These are phyloP conservation scores for Paraphysoderma sedebokerense DNA, from an alignment of 371 early-diverging fungal species.

Conservation along the genomic window DNA sequence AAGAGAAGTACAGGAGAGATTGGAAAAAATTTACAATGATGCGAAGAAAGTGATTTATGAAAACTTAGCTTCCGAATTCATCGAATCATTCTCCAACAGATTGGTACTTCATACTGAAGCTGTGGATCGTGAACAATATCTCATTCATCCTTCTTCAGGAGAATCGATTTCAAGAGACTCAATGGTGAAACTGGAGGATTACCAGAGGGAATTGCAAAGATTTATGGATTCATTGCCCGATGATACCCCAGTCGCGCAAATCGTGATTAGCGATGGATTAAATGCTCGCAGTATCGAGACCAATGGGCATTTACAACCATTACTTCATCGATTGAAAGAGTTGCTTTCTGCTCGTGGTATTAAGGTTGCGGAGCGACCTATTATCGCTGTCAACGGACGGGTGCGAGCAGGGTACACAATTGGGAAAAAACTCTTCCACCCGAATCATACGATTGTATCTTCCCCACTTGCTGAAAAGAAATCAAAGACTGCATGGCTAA, in stretches of 20 bases:
- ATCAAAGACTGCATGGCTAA: too few relatives aligned
- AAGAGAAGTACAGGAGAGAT: not conserved
- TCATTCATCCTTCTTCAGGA: not conserved
- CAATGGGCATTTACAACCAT: too few relatives aligned
- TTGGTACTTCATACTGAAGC: not conserved
- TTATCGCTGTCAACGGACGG: not conserved
- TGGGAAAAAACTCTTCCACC: not conserved
- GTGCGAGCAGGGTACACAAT: constrained; percentile 1
- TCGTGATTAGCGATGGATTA: not conserved
- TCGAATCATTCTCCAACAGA: not conserved
- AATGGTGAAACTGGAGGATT: not conserved
- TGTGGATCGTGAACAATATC: not conserved
- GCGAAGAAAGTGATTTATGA: not conserved
- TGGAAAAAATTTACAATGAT: not conserved
- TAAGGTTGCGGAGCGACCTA: not conserved
- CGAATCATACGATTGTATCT: not conserved
- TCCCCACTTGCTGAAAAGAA: too few relatives aligned
- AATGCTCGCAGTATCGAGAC: not conserved
- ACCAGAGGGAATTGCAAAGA: not conserved
- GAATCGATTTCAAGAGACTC: not conserved
- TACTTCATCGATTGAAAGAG: not conserved
- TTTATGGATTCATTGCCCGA: not conserved
- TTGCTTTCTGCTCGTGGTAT: not conserved
- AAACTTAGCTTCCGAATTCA: not conserved
- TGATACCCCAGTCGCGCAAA: not conserved